Base-by-base conservation (phyloP, 1,139 yeast species). In the Candida sp. region DNA sequence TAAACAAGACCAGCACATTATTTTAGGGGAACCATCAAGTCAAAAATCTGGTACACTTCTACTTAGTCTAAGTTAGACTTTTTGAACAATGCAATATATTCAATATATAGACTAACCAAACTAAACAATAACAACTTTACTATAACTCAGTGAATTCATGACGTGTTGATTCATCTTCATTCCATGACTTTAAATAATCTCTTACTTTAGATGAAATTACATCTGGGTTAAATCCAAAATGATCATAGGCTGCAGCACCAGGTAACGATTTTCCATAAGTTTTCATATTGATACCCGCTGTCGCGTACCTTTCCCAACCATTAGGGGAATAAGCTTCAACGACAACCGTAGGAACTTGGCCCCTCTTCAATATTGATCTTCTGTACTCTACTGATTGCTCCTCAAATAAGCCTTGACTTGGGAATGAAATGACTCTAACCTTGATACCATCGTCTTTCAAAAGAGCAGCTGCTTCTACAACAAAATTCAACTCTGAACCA, bases 221-320 rank as follows among this genome's bases (percentile, higher is more conserved):
- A 15, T 59, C 53, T 11, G 55, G 46, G 39, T 55, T 51, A 46
- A 50, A 63, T 5, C 70, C 70, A 48, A 64, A 66, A 49, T 55
- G 57, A 25, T 63, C 54, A 44, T 65, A 66, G 11, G 57, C 60
- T 27, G 43, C 51, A 5, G 55, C 47, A 11, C 68, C 65, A 8
- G 70, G 69, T 33, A 64, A 54, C 1, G 70, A 66, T 39, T 60
- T 59, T n/a, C 68, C 68, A 41, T 55, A 62, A 4, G 56, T 49
- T 27, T 51, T 52, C 64, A 62, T 58, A 39, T 52, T 58, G 43
- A 63, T 50, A 40, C 70, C 66, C 15, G 71, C 72, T 32, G 53
- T 57, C 27, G 70, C 68, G 45, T 61, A 66, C 40, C 66, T 54
- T 45, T 64, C 70, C 72, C 72, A 67, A 5, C 67, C 68, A 41